Base-by-base conservation (phyloP, 768 basidiomycete species). In the Cystofilobasidium ferigula region DNA sequence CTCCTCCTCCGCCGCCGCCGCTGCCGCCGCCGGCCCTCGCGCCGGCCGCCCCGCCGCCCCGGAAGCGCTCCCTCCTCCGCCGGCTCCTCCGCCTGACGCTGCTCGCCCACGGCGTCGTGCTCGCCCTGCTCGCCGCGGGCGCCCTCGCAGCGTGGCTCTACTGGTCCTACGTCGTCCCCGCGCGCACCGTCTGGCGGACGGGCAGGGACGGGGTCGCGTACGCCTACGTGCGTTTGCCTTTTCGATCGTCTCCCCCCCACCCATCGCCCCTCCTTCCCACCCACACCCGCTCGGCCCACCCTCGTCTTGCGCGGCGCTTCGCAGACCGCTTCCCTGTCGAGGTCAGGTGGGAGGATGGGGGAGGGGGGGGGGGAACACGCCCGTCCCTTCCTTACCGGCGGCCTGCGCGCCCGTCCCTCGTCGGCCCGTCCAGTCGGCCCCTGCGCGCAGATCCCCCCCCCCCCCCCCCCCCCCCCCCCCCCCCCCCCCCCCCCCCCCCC, bases 131-230 rank as follows among this genome's bases (percentile, higher is more conserved):
- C 47, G 13, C 48, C 57, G 0, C 53, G 40, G 2, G 18, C 38
- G 13, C 18, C 54, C 26, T 63, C 38, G 8, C 38, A 40, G n/a
- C 6, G n/a, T n/a, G n/a, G n/a, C 20, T 58, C n/a, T 64, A 64
- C 63, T 64, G 51, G 24, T 38, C 35, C 18, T 64, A 48, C 43
- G 38, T 64, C 63, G 63, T 36, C 20, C 63, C 63, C 0, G 63
- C 63, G 34, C 58, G 51, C 34, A 47, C 47, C 20, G 47, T 64
- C n/a, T 64, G 59, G 10, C 10, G 34, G 12, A 16, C 35, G 1
- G 63, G 63, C 0, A 36, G 32, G 36, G 54, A 64, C 63, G 63
- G 63, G 20, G 0, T 59, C 9, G 30, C 13, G 22, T 57, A 48
- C 28, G 63, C 63, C 14, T 45, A 48, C 8, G 63, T 28, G 38